phyloP scores from a whole-genome alignment of 2,329 filamentous ascomycete genomes.

The Pseudogymnoascus sp. region DNA sequence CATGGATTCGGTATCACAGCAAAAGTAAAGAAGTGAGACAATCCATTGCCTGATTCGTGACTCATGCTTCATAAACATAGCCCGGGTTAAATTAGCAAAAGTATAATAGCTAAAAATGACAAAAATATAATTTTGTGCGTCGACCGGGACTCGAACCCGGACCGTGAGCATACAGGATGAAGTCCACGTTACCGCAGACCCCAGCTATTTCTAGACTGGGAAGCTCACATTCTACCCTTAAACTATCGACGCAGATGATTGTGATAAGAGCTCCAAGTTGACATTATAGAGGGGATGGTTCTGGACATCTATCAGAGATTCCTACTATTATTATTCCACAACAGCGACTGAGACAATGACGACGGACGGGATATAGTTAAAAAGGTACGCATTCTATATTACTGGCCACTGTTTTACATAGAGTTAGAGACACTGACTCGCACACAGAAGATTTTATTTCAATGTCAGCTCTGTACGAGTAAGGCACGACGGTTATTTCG shows the following conservation, averaged over 20 bases:
- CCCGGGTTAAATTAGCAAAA: neutral
- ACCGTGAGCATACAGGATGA: conserved; percentile 2
- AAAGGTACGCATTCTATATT: neutral
- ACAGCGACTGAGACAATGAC: neutral
- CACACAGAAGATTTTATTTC: neutral
- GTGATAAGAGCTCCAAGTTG: neutral
- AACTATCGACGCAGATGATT: conserved; percentile 5
- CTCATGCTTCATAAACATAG: neutral
- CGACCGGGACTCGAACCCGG: conserved; percentile 8
- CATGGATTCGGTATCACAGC: neutral
- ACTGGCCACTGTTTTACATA: neutral
- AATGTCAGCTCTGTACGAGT: neutral
- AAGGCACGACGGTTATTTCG: neutral
- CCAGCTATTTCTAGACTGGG: conserved; percentile 4
- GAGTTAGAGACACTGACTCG: neutral
- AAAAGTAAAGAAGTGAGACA: neutral
- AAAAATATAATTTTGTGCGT: neutral
- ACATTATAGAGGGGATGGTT: neutral
- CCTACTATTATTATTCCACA: neutral
- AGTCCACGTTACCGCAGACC: conserved; percentile 9
- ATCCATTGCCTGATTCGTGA: neutral
- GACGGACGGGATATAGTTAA: neutral
- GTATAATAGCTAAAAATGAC: neutral
- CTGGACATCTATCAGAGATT: neutral
- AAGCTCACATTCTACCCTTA: conserved; percentile 9